Percentiles rank a stretch among this genome's conserved stretches.
phyloP scores from a whole-genome alignment of 2,329 filamentous ascomycete species.

The Aspergillus fijiensis region DNA sequence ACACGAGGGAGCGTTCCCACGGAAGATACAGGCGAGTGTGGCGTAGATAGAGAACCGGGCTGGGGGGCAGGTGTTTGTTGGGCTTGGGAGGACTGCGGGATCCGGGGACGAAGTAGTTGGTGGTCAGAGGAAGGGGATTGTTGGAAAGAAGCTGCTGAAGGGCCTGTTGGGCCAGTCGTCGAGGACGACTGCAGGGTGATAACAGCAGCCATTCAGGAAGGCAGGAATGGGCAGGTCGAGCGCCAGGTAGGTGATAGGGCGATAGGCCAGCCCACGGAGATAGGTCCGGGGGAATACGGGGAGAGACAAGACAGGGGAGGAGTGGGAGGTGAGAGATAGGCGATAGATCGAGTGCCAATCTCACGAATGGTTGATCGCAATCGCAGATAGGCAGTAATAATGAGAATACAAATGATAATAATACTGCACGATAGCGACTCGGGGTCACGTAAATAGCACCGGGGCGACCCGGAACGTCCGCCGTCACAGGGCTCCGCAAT shows the following conservation, averaged over 20 bases:
- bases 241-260: conserved; percentile 5
- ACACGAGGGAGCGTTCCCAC: conserved; percentile 29
- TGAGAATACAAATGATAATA: conserved; percentile 5
- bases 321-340: background rate
- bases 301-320: conserved; percentile 1
- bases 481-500: conserved; percentile 13
- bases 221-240: conserved; percentile 6
- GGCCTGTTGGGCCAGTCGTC: conserved; percentile 27
- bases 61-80: conserved; percentile 28
- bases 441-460: conserved; percentile 20
- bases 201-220: conserved; percentile 37
- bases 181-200: conserved; percentile 43
- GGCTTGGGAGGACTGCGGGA: conserved; percentile 20
- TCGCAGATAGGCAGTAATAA: conserved; percentile 11
- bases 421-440: conserved; percentile 10
- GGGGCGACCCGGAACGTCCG: conserved; percentile 13
- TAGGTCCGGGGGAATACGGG: conserved; percentile 2
- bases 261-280: conserved; percentile 6
- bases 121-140: conserved; percentile 25
- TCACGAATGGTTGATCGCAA: conserved; percentile 1
- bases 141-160: conserved; percentile 26
- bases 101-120: conserved; percentile 26
- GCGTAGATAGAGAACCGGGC: conserved; percentile 21
- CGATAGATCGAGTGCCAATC: conserved; percentile 1
- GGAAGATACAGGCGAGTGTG: conserved; percentile 19